Evolutionary conservation across 176 grass and related monocot genomes (phyloP).

Genomic region (Miscanthus lutarioriparius): DNA sequence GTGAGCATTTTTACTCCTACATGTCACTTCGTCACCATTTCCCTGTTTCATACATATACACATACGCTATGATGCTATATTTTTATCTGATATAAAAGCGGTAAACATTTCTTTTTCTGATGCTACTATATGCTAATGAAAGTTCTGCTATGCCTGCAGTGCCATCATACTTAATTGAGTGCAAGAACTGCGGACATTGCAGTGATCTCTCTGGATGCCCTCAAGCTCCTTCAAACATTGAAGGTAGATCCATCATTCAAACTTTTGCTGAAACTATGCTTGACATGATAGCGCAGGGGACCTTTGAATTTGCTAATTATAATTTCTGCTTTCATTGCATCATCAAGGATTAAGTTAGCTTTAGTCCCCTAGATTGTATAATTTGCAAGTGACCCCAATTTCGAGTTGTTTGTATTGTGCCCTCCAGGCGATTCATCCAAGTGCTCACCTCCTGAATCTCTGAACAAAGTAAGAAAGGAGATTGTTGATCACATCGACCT

Average conservation of each 20-base stretch:
- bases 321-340: neutral
- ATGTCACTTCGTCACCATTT: slow-evolving; percentile 4
- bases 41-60: neutral
- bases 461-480: slow-evolving; percentile 86
- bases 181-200: slow-evolving; percentile 86
- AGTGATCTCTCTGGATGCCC: slow-evolving; percentile 93
- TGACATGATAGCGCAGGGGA: neutral
- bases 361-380: slow-evolving; percentile 4
- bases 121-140: slow-evolving; percentile 11
- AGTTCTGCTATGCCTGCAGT: slow-evolving; percentile 52
- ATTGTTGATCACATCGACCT: slow-evolving; percentile 79
- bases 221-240: slow-evolving; percentile 83
- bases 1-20: slow-evolving; percentile 44
- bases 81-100: neutral
- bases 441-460: slow-evolving; percentile 72
- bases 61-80: neutral
- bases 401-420: slow-evolving; percentile 4
- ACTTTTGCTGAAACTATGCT: neutral
- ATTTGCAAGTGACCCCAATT: neutral
- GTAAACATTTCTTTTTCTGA: neutral
- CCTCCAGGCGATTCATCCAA: slow-evolving; percentile 65
- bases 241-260: slow-evolving; percentile 59
- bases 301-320: neutral
- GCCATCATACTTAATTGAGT: slow-evolving; percentile 90
- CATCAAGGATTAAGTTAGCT: neutral